Percentiles rank a stretch among this genome's conserved stretches.
phyloP scores from a whole-genome alignment of 129 eudicot species.

The sunflower (Helianthus annuus) region DNA sequence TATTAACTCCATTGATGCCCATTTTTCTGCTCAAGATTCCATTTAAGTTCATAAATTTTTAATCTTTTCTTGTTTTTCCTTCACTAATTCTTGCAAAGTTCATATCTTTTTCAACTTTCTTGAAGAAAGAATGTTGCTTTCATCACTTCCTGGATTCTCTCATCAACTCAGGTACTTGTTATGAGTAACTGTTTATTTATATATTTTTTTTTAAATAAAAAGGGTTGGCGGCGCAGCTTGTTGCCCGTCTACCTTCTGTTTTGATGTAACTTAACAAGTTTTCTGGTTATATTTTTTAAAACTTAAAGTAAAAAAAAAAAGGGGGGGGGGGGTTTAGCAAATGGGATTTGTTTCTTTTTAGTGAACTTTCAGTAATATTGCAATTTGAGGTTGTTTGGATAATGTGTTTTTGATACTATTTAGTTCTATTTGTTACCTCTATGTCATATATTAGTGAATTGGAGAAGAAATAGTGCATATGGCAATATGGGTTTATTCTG shows the following conservation, averaged over 20 bases:
- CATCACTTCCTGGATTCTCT: slow-evolving; percentile 27
- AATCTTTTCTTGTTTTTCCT: slow-evolving; percentile 17
- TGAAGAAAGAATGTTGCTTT: slow-evolving; percentile 46
- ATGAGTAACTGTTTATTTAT: background rate
- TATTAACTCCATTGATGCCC: slow-evolving; percentile 23
- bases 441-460: slow-evolving; percentile 40
- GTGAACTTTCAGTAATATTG: background rate
- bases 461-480: slow-evolving; percentile 52
- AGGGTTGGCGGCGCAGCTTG: too few relatives aligned
- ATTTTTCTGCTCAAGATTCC: slow-evolving; percentile 31
- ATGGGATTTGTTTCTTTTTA: slow-evolving; percentile 27
- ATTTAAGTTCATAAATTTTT: slow-evolving; percentile 9
- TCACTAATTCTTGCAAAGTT: background rate
- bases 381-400: slow-evolving; percentile 15
- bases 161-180: slow-evolving; percentile 38
- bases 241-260: too few relatives aligned
- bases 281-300: too few relatives aligned
- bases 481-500: slow-evolving; percentile 64
- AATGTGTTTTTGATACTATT: slow-evolving; percentile 29
- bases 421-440: slow-evolving; percentile 31
- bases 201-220: background rate
- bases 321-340: slow-evolving; percentile 13
- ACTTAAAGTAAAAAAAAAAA: too few relatives aligned
- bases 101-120: slow-evolving; percentile 21
- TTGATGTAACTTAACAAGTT: too few relatives aligned